Base-by-base conservation (phyloP, 2,329 filamentous ascomycete species). In the Xylaria sp. region DNA sequence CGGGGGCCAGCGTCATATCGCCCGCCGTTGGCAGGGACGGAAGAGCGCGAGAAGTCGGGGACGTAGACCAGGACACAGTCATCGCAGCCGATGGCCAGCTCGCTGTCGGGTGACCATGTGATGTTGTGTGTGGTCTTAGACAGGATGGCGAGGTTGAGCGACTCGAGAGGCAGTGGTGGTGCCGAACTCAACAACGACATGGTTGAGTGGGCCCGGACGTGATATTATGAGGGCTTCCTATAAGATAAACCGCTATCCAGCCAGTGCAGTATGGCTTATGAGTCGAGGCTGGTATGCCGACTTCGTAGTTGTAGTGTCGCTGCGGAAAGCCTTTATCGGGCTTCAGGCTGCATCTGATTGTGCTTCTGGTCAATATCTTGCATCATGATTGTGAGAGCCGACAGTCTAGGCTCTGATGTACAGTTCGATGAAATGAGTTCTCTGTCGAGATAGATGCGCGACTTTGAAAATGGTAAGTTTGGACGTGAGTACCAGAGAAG, bases 51-150 rank as follows among this genome's bases (percentile, higher is more conserved):
- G 65, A 80, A 86, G 51, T 86, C 82, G 4, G 86, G 86, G 6
- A 87, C 74, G 66, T 83, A 86, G 56, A 88, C 77, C 71, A 84
- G 80, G 36, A 88, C 79, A 49, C 83, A 85, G 74, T 89, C 87
- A 69, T 87, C 85, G n/a, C 85, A 84, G 2, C 83, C 84, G 38
- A 88, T 81, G 40, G 87, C 87, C 5, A 89, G 80, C 73, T 88
- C 87, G 28, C 83, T 85, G 62, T 89, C 87, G 69, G 84, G 84
- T 26, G 87, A 89, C 84, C 87, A 89, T 42, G 84, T 72, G 28
- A 84, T 74, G 53, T 82, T 81, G 60, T 82, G 80, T 51, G 80
- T 80, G 33, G 82, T 81, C 67, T 84, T 77, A 20, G 84, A 83
- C 4, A 83, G 78, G 11, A 82, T 81, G 44, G 78, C 78, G 23